These are phyloP conservation scores for Acacia crassicarpa DNA, from an alignment of 306 rosid species.

Conservation along the genomic window DNA sequence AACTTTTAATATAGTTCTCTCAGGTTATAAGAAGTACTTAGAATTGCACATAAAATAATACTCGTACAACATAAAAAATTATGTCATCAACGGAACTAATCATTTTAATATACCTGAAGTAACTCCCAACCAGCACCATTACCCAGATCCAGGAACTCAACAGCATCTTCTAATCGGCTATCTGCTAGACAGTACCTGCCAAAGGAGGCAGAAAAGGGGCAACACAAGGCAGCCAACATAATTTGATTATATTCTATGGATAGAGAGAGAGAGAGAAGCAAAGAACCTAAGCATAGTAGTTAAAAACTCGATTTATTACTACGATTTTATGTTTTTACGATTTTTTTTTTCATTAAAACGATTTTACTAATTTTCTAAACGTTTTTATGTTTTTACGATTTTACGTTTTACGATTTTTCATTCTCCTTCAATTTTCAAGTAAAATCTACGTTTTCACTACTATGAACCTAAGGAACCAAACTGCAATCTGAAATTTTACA, in stretches of 20 bases:
- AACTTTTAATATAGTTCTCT: neutral
- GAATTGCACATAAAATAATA: neutral
- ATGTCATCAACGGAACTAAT: neutral
- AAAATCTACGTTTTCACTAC: no score
- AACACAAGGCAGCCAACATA: neutral
- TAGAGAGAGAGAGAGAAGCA: neutral
- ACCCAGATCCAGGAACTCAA: conserved; percentile 74
- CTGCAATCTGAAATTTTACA: conserved; percentile 1
- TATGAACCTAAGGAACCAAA: neutral
- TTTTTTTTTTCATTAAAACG: no score
- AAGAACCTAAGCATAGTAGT: no score
- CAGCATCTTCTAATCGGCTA: conserved; percentile 63
- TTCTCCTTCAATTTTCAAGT: no score
- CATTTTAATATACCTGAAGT: conserved; percentile 63
- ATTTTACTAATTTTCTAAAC: no score
- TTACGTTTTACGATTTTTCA: no score
- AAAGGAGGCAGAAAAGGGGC: conserved; percentile 6
- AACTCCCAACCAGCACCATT: conserved; percentile 96
- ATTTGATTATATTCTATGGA: neutral
- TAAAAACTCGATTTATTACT: no score
- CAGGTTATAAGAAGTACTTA: neutral
- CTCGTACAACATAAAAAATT: neutral
- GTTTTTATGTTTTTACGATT: no score
- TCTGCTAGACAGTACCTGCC: conserved; percentile 85
- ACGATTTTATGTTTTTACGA: no score